Base-by-base conservation (phyloP, 1,284 basidiomycete species). In the Cryptococcus floricola region DNA sequence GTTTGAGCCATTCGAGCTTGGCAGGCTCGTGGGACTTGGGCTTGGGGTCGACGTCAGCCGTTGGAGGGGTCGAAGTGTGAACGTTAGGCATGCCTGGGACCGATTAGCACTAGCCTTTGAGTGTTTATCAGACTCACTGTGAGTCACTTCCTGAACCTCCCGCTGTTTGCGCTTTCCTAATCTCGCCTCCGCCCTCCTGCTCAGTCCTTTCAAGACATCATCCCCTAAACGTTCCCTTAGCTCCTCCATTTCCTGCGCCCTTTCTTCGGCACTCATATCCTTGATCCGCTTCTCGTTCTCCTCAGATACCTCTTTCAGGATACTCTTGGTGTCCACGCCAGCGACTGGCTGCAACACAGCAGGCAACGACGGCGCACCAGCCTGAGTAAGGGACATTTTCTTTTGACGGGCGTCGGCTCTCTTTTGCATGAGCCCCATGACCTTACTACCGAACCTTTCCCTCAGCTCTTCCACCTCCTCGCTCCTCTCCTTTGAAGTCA, bases 1-100 rank as follows among this genome's bases (percentile, higher is more conserved):
- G 64, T 44, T 81, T 76, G 69, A 91, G 87, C 92, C 92, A 95
- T 47, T 84, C 85, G 14, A 95, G 85, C 66, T 91, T 85, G 57
- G 87, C 79, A 1, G 83, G 76, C 23, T 85, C 81, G 0, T 82
- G 4, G 78, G 72, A 48, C 19, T 16, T 34, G 28, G 14, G 13
- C 6, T 27, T 28, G 25, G 31, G 14, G 28, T 23, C 7, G 34
- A 41, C 31, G 4, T 44, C 23, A 23, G 28, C 46, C 38, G 18
- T 13, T 18, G 37, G 12, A 41, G 27, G 27, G 12, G 53, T 28
- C 38, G 9, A n/a, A 18, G 7, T 16, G 8, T 19, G 28, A 25
- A 14, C 27, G 16, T 34, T 47, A n/a, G n/a, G n/a, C n/a, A n/a
- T n/a, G 34, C n/a, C 14, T 31, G n/a, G 37, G 6, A 38, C 39